Conservation (phyloP, 176 grass and related monocot genomes). For the Puccinellia tenuiflora region DNA sequence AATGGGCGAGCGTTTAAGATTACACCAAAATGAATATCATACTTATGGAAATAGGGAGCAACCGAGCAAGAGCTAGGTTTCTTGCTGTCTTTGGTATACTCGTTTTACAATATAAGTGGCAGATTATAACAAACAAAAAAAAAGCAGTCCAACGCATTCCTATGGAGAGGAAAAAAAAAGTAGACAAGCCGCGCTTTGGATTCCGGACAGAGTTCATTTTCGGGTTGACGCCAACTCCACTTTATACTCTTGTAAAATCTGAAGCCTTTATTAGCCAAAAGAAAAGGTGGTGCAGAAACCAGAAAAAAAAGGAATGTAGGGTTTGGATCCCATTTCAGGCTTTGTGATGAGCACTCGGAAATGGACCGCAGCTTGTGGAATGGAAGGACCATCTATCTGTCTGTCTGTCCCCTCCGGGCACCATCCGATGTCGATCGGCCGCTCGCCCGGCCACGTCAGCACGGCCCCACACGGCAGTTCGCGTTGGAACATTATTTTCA, state of each 20-base stretch:
- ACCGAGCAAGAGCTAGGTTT: no score
- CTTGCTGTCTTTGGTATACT: no score
- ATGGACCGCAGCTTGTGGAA: not conserved
- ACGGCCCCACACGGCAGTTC: no score
- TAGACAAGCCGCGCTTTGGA: not conserved
- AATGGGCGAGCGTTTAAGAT: no score
- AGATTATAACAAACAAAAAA: no score
- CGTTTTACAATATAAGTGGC: no score
- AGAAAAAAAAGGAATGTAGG: not conserved
- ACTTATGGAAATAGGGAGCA: no score
- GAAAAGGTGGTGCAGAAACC: not conserved
- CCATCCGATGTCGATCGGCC: not conserved
- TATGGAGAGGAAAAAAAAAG: not conserved
- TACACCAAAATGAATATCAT: no score
- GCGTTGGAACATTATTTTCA: not conserved
- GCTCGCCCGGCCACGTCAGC: not conserved
- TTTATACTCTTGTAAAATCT: not conserved
- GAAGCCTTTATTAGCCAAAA: not conserved
- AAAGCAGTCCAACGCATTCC: no score
- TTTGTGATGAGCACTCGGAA: not conserved
- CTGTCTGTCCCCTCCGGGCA: not conserved
- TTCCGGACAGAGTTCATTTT: not conserved
- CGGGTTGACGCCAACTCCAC: not conserved
- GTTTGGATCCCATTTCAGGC: constrained; percentile 4
- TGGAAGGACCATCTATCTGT: not conserved